Base-by-base conservation (phyloP, 208 protist species). In the Trypanosomatidae sp. region DNA sequence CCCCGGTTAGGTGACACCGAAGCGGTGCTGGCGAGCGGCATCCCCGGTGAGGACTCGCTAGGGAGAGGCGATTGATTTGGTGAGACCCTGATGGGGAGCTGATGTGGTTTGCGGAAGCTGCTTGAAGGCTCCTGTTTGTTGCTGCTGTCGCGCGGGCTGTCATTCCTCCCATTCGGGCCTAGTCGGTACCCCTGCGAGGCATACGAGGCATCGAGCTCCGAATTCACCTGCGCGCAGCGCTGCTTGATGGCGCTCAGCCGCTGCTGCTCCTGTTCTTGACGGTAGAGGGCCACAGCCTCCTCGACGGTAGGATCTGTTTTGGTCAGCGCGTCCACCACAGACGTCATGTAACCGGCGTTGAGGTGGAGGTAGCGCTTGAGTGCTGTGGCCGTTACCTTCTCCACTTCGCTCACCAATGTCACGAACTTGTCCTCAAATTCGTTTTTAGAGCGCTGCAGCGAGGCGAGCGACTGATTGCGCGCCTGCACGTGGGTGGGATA, bases 291-390 rank as follows among this genome's bases (percentile, higher is more conserved):
- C 2, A 84, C 64, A 7, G 60, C 74, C 59, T 76, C 78, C 74
- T 76, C 71, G 2, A 89, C 68, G 28, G 71, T 72, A 8, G 78
- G 74, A 62, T 88, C 79, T 6, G 74, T 80, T 25, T 60, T 80
- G 13, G 72, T 76, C 6, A 91, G 77, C 25, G 83, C 75, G 36
- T 85, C 69, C 8, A 91, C 62, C 8, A 91, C 76, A 44, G 79
- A 66, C 41, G 76, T 53, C 74, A 92, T 81, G 77, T 85, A 92
- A 22, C 58, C 62, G 10, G 77, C 77, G 79, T 88, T 90, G 43
- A 90, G 77, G 3, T 87, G 46, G 15, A 90, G 73, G 69, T 90
- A 92, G 46, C 80, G 77, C 36, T 66, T 78, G 83, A 89, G 73
- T 12, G 77, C 72, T 12, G 8, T 67, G 25, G 65, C 36, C 25